Percentiles rank a stretch among this genome's conserved stretches.
These are phyloP conservation scores for Mediolabrus comicus DNA, from an alignment of 108 stramenopile species.

Conservation along the genomic window DNA sequence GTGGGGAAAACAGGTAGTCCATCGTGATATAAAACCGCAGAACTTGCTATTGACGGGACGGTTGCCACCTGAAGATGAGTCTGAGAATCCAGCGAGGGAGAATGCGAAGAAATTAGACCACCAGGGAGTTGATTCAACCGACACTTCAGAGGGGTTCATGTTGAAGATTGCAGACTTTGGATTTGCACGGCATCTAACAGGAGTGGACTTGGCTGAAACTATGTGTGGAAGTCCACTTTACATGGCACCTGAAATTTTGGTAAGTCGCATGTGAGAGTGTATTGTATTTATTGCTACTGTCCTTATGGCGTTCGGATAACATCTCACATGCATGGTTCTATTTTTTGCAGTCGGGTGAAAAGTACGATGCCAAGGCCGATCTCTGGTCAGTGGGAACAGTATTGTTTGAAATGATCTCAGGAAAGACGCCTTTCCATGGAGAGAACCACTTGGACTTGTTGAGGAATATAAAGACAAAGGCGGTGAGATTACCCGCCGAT, in stretches of 20 bases:
- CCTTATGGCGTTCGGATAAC: background rate
- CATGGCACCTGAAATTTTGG: conserved; percentile 97
- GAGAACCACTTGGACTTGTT: conserved; percentile 90
- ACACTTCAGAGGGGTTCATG: conserved; percentile 48
- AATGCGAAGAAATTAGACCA: conserved; percentile 27
- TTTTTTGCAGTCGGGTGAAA: conserved; percentile 44
- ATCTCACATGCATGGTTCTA: background rate
- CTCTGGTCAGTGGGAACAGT: conserved; percentile 97
- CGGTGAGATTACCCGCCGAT: conserved; percentile 79
- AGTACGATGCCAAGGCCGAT: conserved; percentile 96
- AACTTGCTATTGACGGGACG: conserved; percentile 90
- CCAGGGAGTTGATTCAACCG: conserved; percentile 19
- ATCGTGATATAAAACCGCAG: conserved; percentile 97
- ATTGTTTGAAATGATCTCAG: conserved; percentile 95
- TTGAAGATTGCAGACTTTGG: conserved; percentile 98
- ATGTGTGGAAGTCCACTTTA: conserved; percentile 96
- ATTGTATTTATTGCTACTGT: background rate
- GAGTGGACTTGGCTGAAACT: conserved; percentile 93
- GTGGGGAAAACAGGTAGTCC: conserved; percentile 84
- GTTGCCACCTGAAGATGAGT: conserved; percentile 61
- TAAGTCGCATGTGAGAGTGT: conserved; percentile 16
- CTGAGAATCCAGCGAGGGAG: conserved; percentile 56
- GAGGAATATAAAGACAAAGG: conserved; percentile 83
- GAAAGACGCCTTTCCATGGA: conserved; percentile 85
- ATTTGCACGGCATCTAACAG: conserved; percentile 92